phyloP scores from a whole-genome alignment of 768 basidiomycete species.

The Antrodiella citrinella region DNA sequence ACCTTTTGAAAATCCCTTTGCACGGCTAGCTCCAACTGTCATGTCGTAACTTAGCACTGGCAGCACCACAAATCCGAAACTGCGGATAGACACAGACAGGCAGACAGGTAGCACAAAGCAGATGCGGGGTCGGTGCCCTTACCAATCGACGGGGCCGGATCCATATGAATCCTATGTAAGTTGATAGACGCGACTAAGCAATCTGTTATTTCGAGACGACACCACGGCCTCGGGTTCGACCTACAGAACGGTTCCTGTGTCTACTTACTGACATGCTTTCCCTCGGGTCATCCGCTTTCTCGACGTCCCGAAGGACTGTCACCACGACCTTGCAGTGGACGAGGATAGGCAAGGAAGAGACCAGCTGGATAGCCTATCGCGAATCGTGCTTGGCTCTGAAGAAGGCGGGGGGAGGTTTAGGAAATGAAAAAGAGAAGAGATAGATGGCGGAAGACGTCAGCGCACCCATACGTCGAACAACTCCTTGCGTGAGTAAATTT shows the following conservation, averaged over 20 bases:
- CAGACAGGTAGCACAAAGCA: no score
- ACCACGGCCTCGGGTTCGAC: no score
- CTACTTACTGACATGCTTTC: not conserved
- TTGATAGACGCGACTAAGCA: no score
- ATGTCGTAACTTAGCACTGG: no score
- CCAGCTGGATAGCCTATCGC: not conserved
- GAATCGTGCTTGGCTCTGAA: not conserved
- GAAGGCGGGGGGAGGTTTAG: not conserved
- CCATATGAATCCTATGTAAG: no score
- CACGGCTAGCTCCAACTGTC: no score
- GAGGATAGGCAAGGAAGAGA: not conserved
- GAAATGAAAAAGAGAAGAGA: not conserved
- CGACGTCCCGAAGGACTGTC: not conserved
- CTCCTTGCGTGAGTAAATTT: not conserved
- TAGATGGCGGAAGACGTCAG: not conserved
- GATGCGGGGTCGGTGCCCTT: no score
- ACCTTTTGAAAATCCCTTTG: not conserved
- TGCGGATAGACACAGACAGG: no score
- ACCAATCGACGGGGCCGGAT: not conserved
- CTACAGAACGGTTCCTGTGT: not conserved
- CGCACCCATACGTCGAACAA: not conserved
- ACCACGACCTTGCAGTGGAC: not conserved
- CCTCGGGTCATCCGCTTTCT: slow-evolving; percentile 1
- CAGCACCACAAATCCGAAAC: no score
- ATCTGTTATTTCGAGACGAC: no score